Conservation (phyloP, 2,329 filamentous ascomycete species). For the Botryosphaeria agaves region DNA sequence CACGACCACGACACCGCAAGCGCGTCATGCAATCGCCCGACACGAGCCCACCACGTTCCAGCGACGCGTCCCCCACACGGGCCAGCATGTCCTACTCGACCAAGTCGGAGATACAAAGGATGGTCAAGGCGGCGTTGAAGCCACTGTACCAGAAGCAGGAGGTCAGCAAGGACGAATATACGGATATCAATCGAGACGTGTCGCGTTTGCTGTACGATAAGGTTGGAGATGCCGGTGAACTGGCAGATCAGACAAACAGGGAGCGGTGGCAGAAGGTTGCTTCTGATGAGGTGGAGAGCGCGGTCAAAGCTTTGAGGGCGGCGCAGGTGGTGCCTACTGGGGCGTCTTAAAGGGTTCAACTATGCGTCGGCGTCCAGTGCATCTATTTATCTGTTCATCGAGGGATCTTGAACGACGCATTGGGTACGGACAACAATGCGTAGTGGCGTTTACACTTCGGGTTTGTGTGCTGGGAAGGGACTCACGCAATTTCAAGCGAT, state of each 20-base stretch:
- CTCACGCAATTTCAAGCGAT: too few species aligned
- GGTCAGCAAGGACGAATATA: conserved; percentile 79
- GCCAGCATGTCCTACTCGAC: conserved; percentile 55
- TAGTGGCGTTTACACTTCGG: too few species aligned
- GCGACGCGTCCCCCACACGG: conserved; percentile 53
- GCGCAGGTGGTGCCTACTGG: not conserved
- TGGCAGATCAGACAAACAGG: conserved; percentile 46
- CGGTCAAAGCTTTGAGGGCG: conserved; percentile 30
- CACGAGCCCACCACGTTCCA: conserved; percentile 29
- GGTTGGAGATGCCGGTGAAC: conserved; percentile 32
- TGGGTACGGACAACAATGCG: too few species aligned
- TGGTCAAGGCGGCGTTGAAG: conserved; percentile 69
- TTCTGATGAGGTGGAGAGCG: conserved; percentile 58
- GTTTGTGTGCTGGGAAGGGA: too few species aligned
- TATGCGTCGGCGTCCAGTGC: too few species aligned
- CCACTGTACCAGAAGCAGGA: conserved; percentile 67
- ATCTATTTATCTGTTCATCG: too few species aligned
- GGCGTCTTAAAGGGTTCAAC: not conserved
- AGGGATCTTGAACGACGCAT: not conserved
- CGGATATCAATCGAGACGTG: conserved; percentile 76
- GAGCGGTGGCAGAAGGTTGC: conserved; percentile 62
- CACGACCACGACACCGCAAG: conserved; percentile 26
- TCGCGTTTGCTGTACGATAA: conserved; percentile 73
- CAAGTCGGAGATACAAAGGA: conserved; percentile 76
- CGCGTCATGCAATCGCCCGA: conserved; percentile 13